Conservation (phyloP, 2,329 filamentous ascomycete genomes). For the Aspergillus sojae region DNA sequence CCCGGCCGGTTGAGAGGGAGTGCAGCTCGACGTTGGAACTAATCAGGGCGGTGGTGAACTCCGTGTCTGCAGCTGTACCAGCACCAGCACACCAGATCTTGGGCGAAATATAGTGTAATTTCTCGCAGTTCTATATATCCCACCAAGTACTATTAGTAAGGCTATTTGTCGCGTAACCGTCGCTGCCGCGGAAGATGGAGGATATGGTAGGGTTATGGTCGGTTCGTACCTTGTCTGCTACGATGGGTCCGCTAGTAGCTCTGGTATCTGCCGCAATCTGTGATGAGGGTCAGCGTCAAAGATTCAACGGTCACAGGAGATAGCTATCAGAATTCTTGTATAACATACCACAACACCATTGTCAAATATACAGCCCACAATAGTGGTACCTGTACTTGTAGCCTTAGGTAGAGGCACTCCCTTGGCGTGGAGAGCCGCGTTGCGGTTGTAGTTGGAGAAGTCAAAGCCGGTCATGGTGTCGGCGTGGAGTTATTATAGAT, state of each 20-base stretch:
- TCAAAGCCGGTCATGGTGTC: conserved; percentile 91
- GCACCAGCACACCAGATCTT: conserved; percentile 99
- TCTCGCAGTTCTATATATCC: conserved; percentile 82
- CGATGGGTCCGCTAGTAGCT: conserved; percentile 95
- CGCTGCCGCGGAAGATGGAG: background rate
- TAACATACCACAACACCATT: conserved; percentile 85
- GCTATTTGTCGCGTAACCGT: background rate
- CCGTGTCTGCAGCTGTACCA: conserved; percentile 95
- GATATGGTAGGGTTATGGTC: background rate
- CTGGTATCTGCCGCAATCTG: conserved; percentile 97
- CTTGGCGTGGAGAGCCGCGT: conserved; percentile 89
- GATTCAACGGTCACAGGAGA: background rate
- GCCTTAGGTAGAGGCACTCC: conserved; percentile 95
- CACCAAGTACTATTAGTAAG: background rate
- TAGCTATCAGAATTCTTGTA: background rate
- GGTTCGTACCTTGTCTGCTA: conserved; percentile 82
- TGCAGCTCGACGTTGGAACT: conserved; percentile 98
- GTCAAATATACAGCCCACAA: conserved; percentile 95
- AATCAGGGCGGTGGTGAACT: conserved; percentile 98
- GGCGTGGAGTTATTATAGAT: conserved; percentile 26
- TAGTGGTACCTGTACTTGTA: conserved; percentile 97
- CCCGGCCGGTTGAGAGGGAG: conserved; percentile 91
- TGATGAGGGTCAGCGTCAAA: conserved; percentile 26
- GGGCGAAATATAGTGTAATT: conserved; percentile 97
- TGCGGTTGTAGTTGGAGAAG: conserved; percentile 99